Evolutionary conservation across 345 rosid species (phyloP).

Genomic region (Aquilaria malaccensis): DNA sequence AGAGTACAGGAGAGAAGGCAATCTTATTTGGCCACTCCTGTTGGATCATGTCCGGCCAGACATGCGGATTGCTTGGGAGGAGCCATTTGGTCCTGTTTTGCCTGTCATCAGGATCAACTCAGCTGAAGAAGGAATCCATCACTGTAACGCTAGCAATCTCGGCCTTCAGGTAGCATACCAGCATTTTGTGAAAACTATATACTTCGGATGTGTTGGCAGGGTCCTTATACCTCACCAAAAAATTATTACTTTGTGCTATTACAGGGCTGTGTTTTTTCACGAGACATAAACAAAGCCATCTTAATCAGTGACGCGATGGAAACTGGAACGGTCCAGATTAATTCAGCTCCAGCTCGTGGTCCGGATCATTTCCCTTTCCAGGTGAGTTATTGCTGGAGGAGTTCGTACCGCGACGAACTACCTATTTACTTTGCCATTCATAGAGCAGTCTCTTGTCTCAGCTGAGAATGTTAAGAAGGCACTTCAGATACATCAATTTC

Average conservation of each 20-base stretch:
- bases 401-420: not conserved
- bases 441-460: not conserved
- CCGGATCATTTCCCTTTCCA: conserved; percentile 99
- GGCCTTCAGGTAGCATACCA: conserved; percentile 71
- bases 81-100: conserved; percentile 92
- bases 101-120: conserved; percentile 78
- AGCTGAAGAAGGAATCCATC: conserved; percentile 91
- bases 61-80: conserved; percentile 99
- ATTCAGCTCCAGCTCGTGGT: conserved; percentile 99
- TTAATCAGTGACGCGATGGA: conserved; percentile 97
- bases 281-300: conserved; percentile 85
- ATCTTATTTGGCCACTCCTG: conserved; percentile 96
- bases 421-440: not conserved
- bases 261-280: conserved; percentile 92
- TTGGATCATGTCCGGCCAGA: conserved; percentile 87
- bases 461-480: not conserved
- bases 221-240: not conserved
- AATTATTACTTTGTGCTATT: not conserved
- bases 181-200: not conserved
- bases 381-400: conserved; percentile 28
- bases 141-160: conserved; percentile 97
- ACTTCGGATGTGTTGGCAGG: not conserved
- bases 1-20: conserved; percentile 80
- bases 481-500: not conserved
- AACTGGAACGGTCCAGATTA: conserved; percentile 96